These are phyloP conservation scores for Wallacemonas sp. DNA, from an alignment of 208 protist genomes.

Conservation along the genomic window DNA sequence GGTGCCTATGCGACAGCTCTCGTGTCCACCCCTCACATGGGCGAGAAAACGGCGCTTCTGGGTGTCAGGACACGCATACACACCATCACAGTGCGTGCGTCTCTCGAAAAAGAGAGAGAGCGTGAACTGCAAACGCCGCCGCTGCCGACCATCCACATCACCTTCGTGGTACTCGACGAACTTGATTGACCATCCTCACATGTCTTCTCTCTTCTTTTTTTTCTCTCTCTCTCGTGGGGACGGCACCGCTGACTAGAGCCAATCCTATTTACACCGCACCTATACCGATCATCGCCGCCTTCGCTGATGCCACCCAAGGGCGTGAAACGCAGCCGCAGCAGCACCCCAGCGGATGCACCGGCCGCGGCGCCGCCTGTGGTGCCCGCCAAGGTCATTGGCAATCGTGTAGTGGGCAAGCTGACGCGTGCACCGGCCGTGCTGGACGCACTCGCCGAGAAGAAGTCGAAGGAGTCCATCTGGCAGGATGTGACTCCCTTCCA, in stretches of 20 bases:
- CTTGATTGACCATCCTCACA: neutral
- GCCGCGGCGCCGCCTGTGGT: neutral
- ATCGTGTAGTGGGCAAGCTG: constrained; percentile 21
- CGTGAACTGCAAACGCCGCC: too few relatives aligned
- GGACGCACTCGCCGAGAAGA: constrained; percentile 32
- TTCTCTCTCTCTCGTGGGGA: neutral
- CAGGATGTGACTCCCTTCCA: constrained; percentile 54
- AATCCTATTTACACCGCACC: neutral
- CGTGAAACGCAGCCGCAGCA: constrained; percentile 9
- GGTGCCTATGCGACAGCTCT: too few relatives aligned
- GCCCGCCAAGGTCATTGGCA: constrained; percentile 22
- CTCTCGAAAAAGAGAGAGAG: neutral
- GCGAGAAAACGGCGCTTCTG: too few relatives aligned
- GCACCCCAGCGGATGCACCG: neutral
- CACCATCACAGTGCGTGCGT: too few relatives aligned
- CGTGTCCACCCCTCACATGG: too few relatives aligned
- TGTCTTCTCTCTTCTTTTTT: neutral
- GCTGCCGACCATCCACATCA: too few relatives aligned
- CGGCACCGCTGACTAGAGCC: neutral
- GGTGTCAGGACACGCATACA: too few relatives aligned
- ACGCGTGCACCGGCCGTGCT: constrained; percentile 33
- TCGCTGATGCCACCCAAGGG: constrained; percentile 4
- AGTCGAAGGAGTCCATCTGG: constrained; percentile 64
- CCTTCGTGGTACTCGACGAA: too few relatives aligned
- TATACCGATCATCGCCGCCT: too few relatives aligned